These are phyloP conservation scores for Sambucus nigra DNA, from an alignment of 129 eudicot genomes.

Conservation along the genomic window DNA sequence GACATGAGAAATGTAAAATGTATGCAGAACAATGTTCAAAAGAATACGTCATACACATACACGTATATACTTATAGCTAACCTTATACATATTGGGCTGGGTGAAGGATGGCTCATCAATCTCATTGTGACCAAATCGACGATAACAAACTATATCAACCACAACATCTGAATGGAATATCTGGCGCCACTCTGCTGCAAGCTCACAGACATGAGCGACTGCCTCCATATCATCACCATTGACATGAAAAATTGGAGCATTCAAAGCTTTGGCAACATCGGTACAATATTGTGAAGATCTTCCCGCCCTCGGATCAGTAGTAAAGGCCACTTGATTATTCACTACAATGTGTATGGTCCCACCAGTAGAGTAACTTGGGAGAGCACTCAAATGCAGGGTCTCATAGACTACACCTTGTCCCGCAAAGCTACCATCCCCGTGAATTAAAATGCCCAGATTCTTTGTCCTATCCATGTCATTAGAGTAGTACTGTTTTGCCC, in stretches of 20 bases:
- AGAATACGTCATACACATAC: too few relatives aligned
- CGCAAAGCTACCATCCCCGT: constrained; percentile 95
- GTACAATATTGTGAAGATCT: constrained; percentile 98
- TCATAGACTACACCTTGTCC: constrained; percentile 98
- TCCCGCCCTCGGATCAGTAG: constrained; percentile 89
- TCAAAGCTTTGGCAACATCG: constrained; percentile 94
- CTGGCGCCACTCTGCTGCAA: constrained; percentile 99
- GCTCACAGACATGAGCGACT: constrained; percentile 94
- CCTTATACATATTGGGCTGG: constrained; percentile 98
- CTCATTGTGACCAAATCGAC: constrained; percentile 98
- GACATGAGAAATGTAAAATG: not conserved
- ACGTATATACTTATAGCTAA: constrained; percentile 18
- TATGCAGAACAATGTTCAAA: not conserved
- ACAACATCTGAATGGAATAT: constrained; percentile 95
- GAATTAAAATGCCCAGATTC: constrained; percentile 79
- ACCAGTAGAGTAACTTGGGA: constrained; percentile 96
- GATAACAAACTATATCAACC: constrained; percentile 90
- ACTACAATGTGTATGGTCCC: constrained; percentile 97
- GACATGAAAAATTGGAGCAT: constrained; percentile 94
- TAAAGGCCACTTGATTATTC: constrained; percentile 95
- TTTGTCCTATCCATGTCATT: constrained; percentile 75
- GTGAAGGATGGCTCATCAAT: constrained; percentile 97
- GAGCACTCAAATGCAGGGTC: constrained; percentile 91
- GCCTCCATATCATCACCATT: constrained; percentile 98
- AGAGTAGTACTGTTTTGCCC: constrained; percentile 91